Evolutionary conservation across 257 asterid species (phyloP).

Genomic region (Echites panduratus): DNA sequence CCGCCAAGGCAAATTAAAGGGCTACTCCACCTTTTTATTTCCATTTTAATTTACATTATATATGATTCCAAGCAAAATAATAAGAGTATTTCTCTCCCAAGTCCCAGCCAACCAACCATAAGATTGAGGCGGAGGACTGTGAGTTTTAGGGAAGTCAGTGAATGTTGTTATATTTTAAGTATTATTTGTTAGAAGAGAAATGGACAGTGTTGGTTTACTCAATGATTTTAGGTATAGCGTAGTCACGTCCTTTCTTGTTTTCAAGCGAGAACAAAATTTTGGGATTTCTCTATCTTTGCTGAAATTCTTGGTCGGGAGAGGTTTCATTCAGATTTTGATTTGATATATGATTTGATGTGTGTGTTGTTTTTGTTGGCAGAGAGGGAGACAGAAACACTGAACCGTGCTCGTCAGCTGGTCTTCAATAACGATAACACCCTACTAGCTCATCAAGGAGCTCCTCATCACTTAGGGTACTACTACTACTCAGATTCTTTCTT

Average conservation of each 20-base stretch:
- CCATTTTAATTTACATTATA: too few species aligned
- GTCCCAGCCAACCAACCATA: neutral
- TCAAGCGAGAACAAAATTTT: conserved; percentile 19
- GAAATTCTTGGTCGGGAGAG: conserved; percentile 15
- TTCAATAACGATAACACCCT: conserved; percentile 52
- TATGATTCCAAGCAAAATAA: too few species aligned
- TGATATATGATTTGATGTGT: conserved; percentile 13
- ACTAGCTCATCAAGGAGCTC: conserved; percentile 33
- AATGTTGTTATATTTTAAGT: neutral
- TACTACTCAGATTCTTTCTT: neutral
- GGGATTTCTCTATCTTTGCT: neutral
- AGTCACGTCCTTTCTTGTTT: conserved; percentile 34
- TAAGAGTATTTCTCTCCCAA: too few species aligned
- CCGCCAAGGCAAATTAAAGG: conserved; percentile 65
- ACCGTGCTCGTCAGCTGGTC: conserved; percentile 91
- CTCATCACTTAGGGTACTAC: conserved; percentile 44
- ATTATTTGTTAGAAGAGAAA: neutral
- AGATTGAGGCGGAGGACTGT: neutral
- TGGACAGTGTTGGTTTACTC: conserved; percentile 6
- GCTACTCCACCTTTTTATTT: neutral
- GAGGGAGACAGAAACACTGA: conserved; percentile 91
- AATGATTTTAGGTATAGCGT: conserved; percentile 14
- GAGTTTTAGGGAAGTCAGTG: conserved; percentile 7
- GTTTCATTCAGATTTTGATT: conserved; percentile 17
- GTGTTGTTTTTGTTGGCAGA: conserved; percentile 32